Evolutionary conservation across 306 rosid species (phyloP), one percentile per base, ranked within the genome.

Genomic region (Vigna hirtella): DNA sequence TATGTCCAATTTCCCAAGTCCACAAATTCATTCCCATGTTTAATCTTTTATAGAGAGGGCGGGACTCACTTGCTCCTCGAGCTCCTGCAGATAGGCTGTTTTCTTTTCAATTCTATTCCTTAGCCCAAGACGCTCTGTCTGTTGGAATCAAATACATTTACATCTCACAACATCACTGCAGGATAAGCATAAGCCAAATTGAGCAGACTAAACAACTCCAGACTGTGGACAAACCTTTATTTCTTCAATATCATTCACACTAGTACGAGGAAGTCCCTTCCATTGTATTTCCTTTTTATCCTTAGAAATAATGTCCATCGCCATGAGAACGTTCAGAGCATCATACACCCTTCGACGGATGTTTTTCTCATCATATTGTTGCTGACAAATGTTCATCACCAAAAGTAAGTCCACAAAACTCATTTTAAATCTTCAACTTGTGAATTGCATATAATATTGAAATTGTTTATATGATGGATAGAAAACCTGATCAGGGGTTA

Each of bases 231-330:
- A 48, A 74, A 92, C 98, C 98, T 95, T 92, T 55, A 95, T 83
- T 86, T 92, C 98, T 86, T 95, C 98, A 79, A 95, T 88, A 78
- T 92, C 98, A 66, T 83, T 95, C 81, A 80, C 72, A 82, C 93
- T 92, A 32, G 96, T 89, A 61, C 92, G 98, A 83, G 98, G 98
- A 67, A 95, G 92, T 80, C 98, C 98, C 87, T 86, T 92, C 98
- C 98, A 95, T 83, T 95, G 98, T 76, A 95, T 95, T 83, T 95
- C 98, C 65, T 92, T 95, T 84, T 95, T 95, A 85, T 95, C 98
- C 91, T 95, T 95, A 16, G 98, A 92, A 83, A 95, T 95, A 48
- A 95, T 95, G 81, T 95, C 98, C 98, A 95, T 95, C 55, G 98
- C 98, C 98, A 92, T 95, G 78, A 95, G 98, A 85, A 95, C 98